phyloP scores from a whole-genome alignment of 305 asterid species.

The Fraxinus velutina region DNA sequence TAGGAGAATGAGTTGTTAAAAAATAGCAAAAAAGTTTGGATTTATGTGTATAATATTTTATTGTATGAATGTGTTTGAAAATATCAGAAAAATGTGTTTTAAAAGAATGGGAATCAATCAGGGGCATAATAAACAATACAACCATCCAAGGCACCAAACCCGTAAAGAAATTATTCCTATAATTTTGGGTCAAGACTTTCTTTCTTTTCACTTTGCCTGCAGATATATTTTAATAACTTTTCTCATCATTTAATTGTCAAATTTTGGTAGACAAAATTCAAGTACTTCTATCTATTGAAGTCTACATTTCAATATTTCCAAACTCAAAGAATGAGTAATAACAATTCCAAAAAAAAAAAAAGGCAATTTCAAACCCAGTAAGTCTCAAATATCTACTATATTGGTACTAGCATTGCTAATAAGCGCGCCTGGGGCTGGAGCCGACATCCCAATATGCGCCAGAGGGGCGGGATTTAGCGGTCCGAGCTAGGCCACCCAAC shows the following conservation, averaged over 20 bases:
- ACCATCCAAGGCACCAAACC: too few species aligned
- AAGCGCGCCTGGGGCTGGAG: neutral
- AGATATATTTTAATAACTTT: neutral
- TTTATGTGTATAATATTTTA: too few species aligned
- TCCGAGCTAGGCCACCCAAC: neutral
- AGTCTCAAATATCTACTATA: neutral
- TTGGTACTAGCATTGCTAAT: neutral
- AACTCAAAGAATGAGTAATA: neutral
- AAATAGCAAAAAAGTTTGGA: too few species aligned
- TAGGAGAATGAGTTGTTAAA: too few species aligned
- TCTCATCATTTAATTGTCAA: neutral
- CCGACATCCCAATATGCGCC: neutral
- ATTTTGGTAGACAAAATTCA: neutral
- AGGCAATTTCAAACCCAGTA: neutral
- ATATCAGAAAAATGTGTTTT: too few species aligned
- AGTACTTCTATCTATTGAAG: neutral
- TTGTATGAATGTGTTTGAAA: too few species aligned
- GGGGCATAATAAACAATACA: too few species aligned
- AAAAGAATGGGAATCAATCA: too few species aligned
- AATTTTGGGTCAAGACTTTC: too few species aligned
- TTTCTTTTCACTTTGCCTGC: neutral
- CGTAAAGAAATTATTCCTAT: too few species aligned
- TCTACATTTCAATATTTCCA: neutral
- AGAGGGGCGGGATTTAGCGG: neutral
- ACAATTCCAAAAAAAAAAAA: neutral